phyloP scores from a whole-genome alignment of 2,329 filamentous ascomycete species.

The Aureobasidium leucospermi region DNA sequence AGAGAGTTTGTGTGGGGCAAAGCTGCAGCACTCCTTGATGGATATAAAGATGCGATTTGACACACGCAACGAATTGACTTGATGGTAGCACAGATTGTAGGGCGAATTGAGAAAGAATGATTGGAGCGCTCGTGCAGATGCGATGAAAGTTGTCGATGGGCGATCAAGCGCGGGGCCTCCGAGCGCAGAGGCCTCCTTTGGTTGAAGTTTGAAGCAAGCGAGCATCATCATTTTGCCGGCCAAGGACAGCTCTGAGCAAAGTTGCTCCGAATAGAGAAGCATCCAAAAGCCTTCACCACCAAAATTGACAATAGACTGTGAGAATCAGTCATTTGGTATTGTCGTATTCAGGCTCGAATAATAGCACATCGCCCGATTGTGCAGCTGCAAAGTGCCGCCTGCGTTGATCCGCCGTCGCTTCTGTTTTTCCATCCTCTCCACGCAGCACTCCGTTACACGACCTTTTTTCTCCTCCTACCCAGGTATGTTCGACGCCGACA shows the following conservation, averaged over 20 bases:
- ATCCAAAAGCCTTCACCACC: too few species aligned
- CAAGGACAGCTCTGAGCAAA: background rate
- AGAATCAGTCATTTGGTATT: background rate
- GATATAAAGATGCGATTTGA: too few species aligned
- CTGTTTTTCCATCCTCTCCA: background rate
- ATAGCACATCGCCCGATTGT: background rate
- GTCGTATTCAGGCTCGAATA: background rate
- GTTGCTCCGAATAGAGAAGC: too few species aligned
- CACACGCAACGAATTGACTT: too few species aligned
- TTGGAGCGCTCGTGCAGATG: background rate
- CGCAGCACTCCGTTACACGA: conserved; percentile 4
- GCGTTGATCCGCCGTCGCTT: background rate
- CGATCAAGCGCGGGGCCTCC: background rate
- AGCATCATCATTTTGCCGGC: background rate
- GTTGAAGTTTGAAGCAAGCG: background rate
- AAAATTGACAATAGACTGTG: background rate
- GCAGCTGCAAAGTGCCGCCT: background rate
- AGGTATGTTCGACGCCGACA: background rate
- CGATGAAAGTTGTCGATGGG: background rate
- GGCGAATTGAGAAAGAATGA: background rate
- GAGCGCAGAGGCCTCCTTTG: background rate
- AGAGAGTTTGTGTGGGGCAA: too few species aligned
- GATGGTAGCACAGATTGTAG: too few species aligned
- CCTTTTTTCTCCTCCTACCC: background rate
- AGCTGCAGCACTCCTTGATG: too few species aligned